Evolutionary conservation across 176 grass and related monocot species (phyloP), one percentile per base, ranked within the genome.

Genomic region (Bonia amplexicaulis): DNA sequence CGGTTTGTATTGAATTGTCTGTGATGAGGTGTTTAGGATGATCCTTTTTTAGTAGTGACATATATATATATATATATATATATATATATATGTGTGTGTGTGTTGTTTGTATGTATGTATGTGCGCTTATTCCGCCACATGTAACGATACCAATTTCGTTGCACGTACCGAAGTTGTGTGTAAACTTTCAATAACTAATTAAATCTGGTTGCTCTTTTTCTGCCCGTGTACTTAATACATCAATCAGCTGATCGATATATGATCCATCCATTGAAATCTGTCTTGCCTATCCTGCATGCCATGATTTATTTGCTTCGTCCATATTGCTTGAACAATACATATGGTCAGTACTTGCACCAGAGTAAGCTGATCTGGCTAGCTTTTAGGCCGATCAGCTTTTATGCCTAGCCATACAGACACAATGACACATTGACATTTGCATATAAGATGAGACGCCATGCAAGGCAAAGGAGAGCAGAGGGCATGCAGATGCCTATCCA

Each of bases 371-470:
- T n/a, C n/a, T n/a, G 41, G 49, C n/a, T 39, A 63, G 17, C 57
- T 65, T 41, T 83, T 47, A 64, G 40, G 69, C 46, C 29, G 60
- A 66, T n/a, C n/a, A 76, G 71, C 61, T 42, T 73, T 84, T 84
- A 25, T 4, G 70, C 20, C 40, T 81, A 85, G n/a, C 33, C 25
- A 41, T 71, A 33, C 65, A 85, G 61, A 80, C 60, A 84, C 69
- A 84, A 53, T 39, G 45, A 42, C 26, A 52, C 44, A 72, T 65
- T 65, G 85, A 57, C 69, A 81, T 63, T 70, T 85, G 62, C 70
- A 81, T 70, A 81, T 81, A 76, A 74, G 82, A 89, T 57, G 82
- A 71, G 73, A 77, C 72, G 33, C 78, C 78, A 26, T 65, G 78
- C 45, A 66, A 83, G 60, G 59, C 39, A 57, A 81, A 75, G 25